Evolutionary conservation across 2,329 filamentous ascomycete species (phyloP).

Genomic region (Meredithiella fracta): DNA sequence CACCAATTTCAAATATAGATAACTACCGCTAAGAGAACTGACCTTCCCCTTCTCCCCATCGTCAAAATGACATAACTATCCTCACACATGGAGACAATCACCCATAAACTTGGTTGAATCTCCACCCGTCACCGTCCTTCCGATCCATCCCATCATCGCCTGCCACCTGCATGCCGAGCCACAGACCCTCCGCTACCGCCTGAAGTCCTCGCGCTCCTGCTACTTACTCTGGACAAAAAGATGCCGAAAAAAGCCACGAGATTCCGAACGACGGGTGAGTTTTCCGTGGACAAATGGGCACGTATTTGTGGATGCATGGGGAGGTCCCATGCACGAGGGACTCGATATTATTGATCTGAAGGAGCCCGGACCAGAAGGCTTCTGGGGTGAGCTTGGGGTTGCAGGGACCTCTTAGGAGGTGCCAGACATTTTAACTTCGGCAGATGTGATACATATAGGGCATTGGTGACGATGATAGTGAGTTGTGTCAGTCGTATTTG

Average conservation of each 20-base stretch:
- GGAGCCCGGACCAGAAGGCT: not conserved
- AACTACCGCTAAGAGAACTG: too few relatives aligned
- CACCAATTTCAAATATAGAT: too few relatives aligned
- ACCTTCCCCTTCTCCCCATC: too few relatives aligned
- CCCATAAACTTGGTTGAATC: too few relatives aligned
- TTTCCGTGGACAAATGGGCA: not conserved
- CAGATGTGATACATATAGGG: too few relatives aligned
- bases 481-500: too few relatives aligned
- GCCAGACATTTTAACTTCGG: too few relatives aligned
- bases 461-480: too few relatives aligned
- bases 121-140: not conserved
- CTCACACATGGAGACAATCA: not conserved
- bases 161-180: not conserved
- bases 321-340: not conserved
- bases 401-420: too few relatives aligned
- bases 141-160: not conserved
- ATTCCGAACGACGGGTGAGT: not conserved
- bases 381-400: not conserved
- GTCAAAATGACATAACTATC: not conserved
- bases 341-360: not conserved
- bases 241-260: not conserved
- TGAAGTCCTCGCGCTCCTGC: not conserved
- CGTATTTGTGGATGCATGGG: not conserved
- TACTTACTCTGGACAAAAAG: not conserved
- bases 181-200: not conserved